Base-by-base conservation (phyloP, 2,329 filamentous ascomycete species). In the Zalaria sp. region DNA sequence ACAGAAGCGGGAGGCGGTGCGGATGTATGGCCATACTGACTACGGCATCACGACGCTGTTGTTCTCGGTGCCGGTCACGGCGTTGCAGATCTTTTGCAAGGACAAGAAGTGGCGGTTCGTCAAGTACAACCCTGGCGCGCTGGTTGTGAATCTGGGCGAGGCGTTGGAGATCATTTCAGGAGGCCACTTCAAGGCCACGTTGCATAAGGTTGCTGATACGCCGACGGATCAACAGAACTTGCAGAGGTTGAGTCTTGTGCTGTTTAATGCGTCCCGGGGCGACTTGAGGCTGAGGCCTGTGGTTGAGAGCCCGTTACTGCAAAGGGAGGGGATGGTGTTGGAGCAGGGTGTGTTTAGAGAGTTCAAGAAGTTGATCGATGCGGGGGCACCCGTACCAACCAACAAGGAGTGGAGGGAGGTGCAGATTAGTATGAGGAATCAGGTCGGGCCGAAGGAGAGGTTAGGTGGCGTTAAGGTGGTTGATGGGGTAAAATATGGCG, bases 181-280 rank as follows among this genome's bases (percentile, higher is more conserved):
- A 18, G 59, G 60, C 6, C 61, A 62, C 47, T 60, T 71, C 39
- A 69, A 70, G 49, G 65, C 61, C 5, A 69, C 63, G 6, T 58
- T 66, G 10, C 68, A 72, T 42, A 63, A 67, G 3, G 68, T 72
- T 6, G 37, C 37, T 11, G 37, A 38, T 31, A 38, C 41, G 8
- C 37, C 37, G 1, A 27, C 28, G 18, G 41, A 43, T 8, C 41
- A 43, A 32, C 28, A 39, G 2, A 27, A 43, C 4, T 25, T 34
- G 27, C 35, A 38, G 25, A 27, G 41, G 7, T 54, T 66, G 2
- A 63, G 65, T 0, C 46, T 52, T 6, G 50, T 54, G 0, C n/a
- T 49, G 7, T 53, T 53, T 44, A 69, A 69, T 51, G 65, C 62
- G 38, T 67, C 65, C 1, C 66, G 36, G 27, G 66, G 66, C 9